Evolutionary conservation across 2,329 filamentous ascomycete genomes (phyloP), one percentile per base, ranked within the genome.

Genomic region (Zasmidium angulare): DNA sequence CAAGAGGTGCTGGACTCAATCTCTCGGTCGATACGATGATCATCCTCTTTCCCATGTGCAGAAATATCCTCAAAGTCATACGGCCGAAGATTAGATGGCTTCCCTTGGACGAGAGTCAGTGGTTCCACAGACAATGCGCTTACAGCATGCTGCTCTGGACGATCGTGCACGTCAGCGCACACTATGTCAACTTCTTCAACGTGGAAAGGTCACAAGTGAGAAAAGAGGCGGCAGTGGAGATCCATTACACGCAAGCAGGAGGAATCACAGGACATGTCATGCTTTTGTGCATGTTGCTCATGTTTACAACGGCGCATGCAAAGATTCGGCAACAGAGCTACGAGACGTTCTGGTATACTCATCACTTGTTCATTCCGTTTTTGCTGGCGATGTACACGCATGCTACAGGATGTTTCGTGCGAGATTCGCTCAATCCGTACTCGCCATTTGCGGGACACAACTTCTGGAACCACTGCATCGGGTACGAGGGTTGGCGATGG

Each of bases 141-240:
- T 99, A 99, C 73, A 82, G 91, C 1, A 81, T 98, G 78, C 81
- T 98, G 2, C 72, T 96, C 56, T 99, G 93, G 76, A 90, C 88
- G 24, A 83, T 87, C 52, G 76, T 91, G 24, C 95, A 99, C 75
- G 89, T 88, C 1, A 72, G 82, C 14, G 86, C 86, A 53, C 95
- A 99, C 77, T 99, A 99, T 71, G 91, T 98, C 81, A 99, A 99
- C 80, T 99, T 99, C 79, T 98, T 88, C 83, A 97, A 96, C 70
- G 90, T 99, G 63, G 95, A 99, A 76, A 85, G 86, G 68, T 85
- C 83, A 0, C 91, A 97, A 73, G 84, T 97, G 55, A 88, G 95
- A 54, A 88, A 89, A 1, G 84, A 90, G 50, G 86, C 86, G 2
- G 95, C 95, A 2, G 77, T 98, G 6, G 83, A 98, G 71, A 96